These are phyloP conservation scores for Saturnispora galanensis DNA, from an alignment of 805 yeast species.

Conservation along the genomic window DNA sequence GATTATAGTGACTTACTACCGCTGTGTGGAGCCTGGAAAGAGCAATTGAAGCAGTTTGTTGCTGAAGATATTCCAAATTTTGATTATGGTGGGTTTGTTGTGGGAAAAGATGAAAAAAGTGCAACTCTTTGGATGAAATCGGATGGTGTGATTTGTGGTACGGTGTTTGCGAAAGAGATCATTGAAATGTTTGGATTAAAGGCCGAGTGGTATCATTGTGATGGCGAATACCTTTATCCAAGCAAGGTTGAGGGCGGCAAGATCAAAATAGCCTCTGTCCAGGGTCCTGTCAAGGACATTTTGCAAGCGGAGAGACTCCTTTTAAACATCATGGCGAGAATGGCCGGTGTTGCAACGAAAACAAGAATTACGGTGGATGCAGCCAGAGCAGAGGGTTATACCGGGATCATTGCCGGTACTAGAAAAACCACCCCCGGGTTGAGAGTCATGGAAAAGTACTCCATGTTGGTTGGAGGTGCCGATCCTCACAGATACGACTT, in stretches of 20 bases:
- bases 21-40: constrained; percentile 70
- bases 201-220: constrained; percentile 65
- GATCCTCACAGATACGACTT: constrained; percentile 89
- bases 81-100: constrained; percentile 91
- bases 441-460: constrained; percentile 78
- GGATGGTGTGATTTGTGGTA: constrained; percentile 71
- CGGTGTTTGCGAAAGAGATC: constrained; percentile 84
- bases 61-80: constrained; percentile 88
- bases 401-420: constrained; percentile 88
- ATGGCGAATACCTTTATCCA: constrained; percentile 53
- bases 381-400: constrained; percentile 62
- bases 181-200: constrained; percentile 61
- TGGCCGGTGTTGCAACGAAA: constrained; percentile 82
- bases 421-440: constrained; percentile 97
- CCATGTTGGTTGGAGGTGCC: constrained; percentile 92
- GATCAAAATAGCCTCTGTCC: constrained; percentile 64
- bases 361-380: constrained; percentile 44
- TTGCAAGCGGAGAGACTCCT: constrained; percentile 81
- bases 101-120: constrained; percentile 61
- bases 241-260: constrained; percentile 35
- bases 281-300: constrained; percentile 71
- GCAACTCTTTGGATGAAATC: constrained; percentile 80
- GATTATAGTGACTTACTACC: constrained; percentile 48
- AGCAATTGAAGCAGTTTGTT: constrained; percentile 63
- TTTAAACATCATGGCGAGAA: constrained; percentile 67